Base-by-base conservation (phyloP, 2,329 filamentous ascomycete genomes). In the Penicillium sp. region DNA sequence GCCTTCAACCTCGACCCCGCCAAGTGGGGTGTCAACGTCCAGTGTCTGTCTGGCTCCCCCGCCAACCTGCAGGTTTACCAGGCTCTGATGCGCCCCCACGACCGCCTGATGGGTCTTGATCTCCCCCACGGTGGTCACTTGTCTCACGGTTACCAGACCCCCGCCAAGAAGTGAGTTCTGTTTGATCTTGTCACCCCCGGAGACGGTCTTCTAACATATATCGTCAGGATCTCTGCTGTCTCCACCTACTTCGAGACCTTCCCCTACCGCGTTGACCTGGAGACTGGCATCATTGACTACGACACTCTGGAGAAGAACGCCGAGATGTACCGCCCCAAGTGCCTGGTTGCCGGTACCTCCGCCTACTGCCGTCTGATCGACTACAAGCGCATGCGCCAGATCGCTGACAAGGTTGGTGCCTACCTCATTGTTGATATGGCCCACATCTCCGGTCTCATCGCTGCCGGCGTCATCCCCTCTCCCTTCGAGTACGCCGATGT, bases 211-310 rank as follows among this genome's bases (percentile, higher is more conserved):
- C 26, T 45, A 31, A 52, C 39, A 33, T 14, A 29, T 44, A 2
- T 31, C 14, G 22, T 16, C 16, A 88, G 84, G 82, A 98, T 99
- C 74, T 98, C 93, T n/a, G 92, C 93, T 69, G 88, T 99, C 64
- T 98, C 93, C 56, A 98, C 96, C 74, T 99, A 99, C 81, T 99
- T 99, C 75, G 95, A 99, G 81, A 99, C 95, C 35, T 81, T 99
- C 62, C 95, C 95, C 5, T 99, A 99, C 82, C 88, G 91, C 58
- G 84, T 98, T 53, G 86, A 97, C 79, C 90, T 96, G 72, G 83
- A 87, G 61, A 98, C 93, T 6, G 95, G 95, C 58, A 82, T 93
- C 67, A 99, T 99, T 71, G 93, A 99, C 81, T 99, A 99, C 77
- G 88, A 91, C 71, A 89, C 89, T 73, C 84, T 99, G 53, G 93